A percentile compares a stretch with the other conserved stretches of the same genome.
phyloP scores from a whole-genome alignment of 371 early-diverging fungal genomes.

The Haplosporangium sp. region DNA sequence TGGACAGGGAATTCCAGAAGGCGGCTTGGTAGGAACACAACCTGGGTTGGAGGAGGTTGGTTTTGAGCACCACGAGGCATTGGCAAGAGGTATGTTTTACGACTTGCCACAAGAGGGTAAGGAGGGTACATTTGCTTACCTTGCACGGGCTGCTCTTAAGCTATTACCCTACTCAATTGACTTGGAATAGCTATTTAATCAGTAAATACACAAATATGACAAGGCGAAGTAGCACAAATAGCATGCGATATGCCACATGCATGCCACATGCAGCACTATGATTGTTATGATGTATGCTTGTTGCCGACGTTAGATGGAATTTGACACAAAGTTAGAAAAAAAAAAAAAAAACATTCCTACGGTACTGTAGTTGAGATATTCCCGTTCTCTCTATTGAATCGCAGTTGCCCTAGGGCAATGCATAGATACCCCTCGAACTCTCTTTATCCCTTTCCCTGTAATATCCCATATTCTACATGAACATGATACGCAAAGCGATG shows the following conservation, averaged over 20 bases:
- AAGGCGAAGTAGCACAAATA: not conserved
- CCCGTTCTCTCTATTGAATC: constrained; percentile 13
- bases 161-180: constrained; percentile 51
- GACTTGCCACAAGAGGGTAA: constrained; percentile 79
- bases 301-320: constrained; percentile 9
- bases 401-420: constrained; percentile 6
- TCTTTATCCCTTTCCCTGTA: not conserved
- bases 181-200: constrained; percentile 19
- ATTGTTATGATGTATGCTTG: not conserved
- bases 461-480: not conserved
- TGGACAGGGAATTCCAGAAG: constrained; percentile 11
- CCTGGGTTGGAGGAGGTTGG: constrained; percentile 42
- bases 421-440: not conserved
- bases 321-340: not conserved
- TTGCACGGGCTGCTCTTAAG: constrained; percentile 59
- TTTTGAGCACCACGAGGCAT: constrained; percentile 71
- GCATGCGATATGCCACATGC: not conserved
- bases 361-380: not conserved
- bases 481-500: not conserved
- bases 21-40: not conserved
- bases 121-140: constrained; percentile 77
- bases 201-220: not conserved
- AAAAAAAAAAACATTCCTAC: constrained; percentile 5
- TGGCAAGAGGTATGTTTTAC: constrained; percentile 82
- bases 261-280: not conserved